Percentiles rank a stretch among this genome's conserved stretches.
phyloP scores from a whole-genome alignment of 768 basidiomycete genomes.

The Astraeus odoratus region DNA sequence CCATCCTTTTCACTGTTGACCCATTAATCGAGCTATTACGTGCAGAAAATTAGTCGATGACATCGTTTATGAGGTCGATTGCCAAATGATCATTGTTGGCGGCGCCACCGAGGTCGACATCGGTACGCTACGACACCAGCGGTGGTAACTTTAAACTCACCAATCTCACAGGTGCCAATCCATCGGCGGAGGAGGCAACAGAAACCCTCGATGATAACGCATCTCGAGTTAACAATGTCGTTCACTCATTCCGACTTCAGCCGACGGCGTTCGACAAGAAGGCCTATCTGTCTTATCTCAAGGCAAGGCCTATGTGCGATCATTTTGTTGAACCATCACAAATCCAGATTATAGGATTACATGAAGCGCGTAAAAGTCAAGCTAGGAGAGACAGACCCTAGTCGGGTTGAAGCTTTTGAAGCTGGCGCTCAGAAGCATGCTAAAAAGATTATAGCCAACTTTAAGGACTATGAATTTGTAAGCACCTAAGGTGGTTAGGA shows the following conservation, averaged over 20 bases:
- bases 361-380: conserved; percentile 85
- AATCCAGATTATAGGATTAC: conserved; percentile 53
- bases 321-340: not conserved
- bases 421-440: conserved; percentile 67
- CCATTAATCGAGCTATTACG: conserved; percentile 6
- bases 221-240: conserved; percentile 80
- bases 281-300: conserved; percentile 72
- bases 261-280: conserved; percentile 86
- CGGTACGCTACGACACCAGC: conserved; percentile 42
- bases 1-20: not conserved
- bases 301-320: conserved; percentile 39
- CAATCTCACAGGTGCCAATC: conserved; percentile 67
- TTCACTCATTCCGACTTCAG: conserved; percentile 87
- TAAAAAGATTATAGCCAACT: conserved; percentile 84
- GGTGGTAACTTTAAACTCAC: conserved; percentile 5
- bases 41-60: conserved; percentile 69
- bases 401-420: conserved; percentile 70
- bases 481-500: conserved; percentile 19
- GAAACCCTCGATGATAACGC: conserved; percentile 79
- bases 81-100: conserved; percentile 61
- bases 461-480: conserved; percentile 94
- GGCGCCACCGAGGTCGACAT: conserved; percentile 81
- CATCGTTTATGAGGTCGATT: conserved; percentile 85
- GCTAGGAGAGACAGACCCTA: conserved; percentile 48
- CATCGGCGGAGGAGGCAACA: conserved; percentile 80